Percentiles rank a stretch among this genome's conserved stretches.
Evolutionary conservation across 495 filamentous ascomycete genomes (phyloP).

Genomic region (Rhypophila decipiens): DNA sequence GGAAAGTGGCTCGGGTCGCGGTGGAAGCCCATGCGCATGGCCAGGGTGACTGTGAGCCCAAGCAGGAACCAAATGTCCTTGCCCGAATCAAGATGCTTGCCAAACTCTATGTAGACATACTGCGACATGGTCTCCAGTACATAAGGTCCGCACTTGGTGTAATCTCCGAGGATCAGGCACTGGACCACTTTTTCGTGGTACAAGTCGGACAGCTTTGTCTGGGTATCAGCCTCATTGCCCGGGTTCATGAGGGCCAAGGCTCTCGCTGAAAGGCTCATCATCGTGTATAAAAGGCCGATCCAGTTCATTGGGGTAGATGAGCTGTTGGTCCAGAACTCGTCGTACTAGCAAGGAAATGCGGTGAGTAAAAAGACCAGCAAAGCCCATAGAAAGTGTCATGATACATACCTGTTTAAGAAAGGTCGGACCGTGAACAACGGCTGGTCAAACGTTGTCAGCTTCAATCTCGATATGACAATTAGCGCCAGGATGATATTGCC

Average conservation of each 20-base stretch:
- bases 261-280: constrained; percentile 15
- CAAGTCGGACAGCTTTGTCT: neutral
- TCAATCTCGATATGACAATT: neutral
- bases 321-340: constrained; percentile 23
- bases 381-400: neutral
- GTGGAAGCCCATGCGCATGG: constrained; percentile 52
- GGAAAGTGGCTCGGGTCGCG: constrained; percentile 47
- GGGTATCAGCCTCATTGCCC: neutral
- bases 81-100: constrained; percentile 20
- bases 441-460: constrained; percentile 5
- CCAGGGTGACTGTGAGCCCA: constrained; percentile 30
- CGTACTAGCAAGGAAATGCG: constrained; percentile 18
- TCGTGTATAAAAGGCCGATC: constrained; percentile 26
- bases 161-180: constrained; percentile 28
- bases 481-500: no score
- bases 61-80: constrained; percentile 26
- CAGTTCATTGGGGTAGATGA: constrained; percentile 20
- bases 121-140: constrained; percentile 27
- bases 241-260: neutral
- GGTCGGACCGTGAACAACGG: constrained; percentile 22
- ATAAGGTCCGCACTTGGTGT: constrained; percentile 25
- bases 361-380: neutral
- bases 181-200: constrained; percentile 30
- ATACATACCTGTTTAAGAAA: constrained; percentile 28
- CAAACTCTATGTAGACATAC: constrained; percentile 23